phyloP scores from a whole-genome alignment of 768 basidiomycete species.

The Leccinum incarnatum region DNA sequence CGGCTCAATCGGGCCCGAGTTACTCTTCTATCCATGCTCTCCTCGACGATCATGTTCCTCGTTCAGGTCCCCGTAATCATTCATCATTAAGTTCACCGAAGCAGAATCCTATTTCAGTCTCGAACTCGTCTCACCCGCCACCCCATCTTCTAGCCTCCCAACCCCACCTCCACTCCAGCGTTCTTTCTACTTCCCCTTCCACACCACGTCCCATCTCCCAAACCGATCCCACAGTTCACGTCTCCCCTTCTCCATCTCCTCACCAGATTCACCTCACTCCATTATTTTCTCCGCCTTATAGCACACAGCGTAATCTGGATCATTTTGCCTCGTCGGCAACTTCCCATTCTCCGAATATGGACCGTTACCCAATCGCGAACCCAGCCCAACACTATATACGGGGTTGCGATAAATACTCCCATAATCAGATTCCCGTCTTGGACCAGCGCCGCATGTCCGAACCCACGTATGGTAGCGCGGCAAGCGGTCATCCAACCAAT shows the following conservation, averaged over 20 bases:
- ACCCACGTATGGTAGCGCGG: constrained; percentile 48
- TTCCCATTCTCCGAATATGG: constrained; percentile 41
- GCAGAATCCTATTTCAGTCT: constrained; percentile 12
- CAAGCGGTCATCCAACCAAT: constrained; percentile 35
- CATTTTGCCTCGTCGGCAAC: constrained; percentile 43
- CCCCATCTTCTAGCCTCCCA: constrained; percentile 21
- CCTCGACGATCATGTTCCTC: constrained; percentile 33
- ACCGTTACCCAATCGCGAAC: constrained; percentile 37
- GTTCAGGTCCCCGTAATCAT: constrained; percentile 33
- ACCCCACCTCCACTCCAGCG: constrained; percentile 10
- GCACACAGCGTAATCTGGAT: constrained; percentile 43
- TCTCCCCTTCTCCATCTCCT: constrained; percentile 42
- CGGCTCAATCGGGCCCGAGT: constrained; percentile 35
- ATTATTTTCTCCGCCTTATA: constrained; percentile 40
- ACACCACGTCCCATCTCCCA: neutral
- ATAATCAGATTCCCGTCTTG: constrained; percentile 37
- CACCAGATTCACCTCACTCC: constrained; percentile 38
- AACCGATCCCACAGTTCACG: neutral
- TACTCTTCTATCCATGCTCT: constrained; percentile 31
- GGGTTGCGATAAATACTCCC: constrained; percentile 34
- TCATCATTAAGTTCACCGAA: constrained; percentile 16
- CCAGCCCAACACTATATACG: constrained; percentile 42
- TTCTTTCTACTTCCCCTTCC: constrained; percentile 6
- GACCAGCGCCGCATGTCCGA: constrained; percentile 73
- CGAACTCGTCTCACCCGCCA: constrained; percentile 17